Conservation (phyloP, 352 stramenopile species). For the Pythium rishiriense region DNA sequence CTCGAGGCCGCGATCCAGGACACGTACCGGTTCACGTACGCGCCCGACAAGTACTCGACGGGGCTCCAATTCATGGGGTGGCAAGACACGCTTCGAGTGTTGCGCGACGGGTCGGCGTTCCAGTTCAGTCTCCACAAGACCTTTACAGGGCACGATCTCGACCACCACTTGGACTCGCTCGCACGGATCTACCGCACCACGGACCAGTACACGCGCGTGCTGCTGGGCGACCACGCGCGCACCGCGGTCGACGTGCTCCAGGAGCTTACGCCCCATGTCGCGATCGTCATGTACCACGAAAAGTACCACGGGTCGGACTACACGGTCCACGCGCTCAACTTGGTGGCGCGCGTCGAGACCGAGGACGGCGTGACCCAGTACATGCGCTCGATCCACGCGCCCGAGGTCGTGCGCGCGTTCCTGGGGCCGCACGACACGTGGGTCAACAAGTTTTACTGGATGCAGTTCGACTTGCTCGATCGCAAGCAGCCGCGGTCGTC, state of each 20-base stretch:
- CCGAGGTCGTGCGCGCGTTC: not conserved
- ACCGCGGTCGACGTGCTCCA: constrained; percentile 13
- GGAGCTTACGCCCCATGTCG: constrained; percentile 10
- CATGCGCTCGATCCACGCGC: not conserved
- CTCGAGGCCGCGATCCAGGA: not conserved
- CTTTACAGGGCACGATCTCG: not conserved
- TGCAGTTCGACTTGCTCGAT: not conserved
- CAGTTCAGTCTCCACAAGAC: constrained; percentile 24
- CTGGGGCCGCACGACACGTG: not conserved
- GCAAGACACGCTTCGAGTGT: constrained; percentile 1
- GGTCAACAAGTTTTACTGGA: not conserved
- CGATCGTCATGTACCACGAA: constrained; percentile 9
- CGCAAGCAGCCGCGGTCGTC: not conserved
- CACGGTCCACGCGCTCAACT: not conserved
- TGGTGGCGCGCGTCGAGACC: not conserved
- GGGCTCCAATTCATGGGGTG: constrained; percentile 14
- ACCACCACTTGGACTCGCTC: not conserved
- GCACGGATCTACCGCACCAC: not conserved
- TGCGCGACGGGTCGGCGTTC: not conserved
- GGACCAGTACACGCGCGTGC: not conserved
- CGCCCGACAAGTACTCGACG: not conserved
- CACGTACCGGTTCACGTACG: not conserved
- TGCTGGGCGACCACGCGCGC: not conserved
- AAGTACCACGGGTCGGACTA: not conserved
- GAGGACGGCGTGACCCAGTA: not conserved